Evolutionary conservation across 177 flowering plant genomes (phyloP).

Genomic region (Vitis hybrid): DNA sequence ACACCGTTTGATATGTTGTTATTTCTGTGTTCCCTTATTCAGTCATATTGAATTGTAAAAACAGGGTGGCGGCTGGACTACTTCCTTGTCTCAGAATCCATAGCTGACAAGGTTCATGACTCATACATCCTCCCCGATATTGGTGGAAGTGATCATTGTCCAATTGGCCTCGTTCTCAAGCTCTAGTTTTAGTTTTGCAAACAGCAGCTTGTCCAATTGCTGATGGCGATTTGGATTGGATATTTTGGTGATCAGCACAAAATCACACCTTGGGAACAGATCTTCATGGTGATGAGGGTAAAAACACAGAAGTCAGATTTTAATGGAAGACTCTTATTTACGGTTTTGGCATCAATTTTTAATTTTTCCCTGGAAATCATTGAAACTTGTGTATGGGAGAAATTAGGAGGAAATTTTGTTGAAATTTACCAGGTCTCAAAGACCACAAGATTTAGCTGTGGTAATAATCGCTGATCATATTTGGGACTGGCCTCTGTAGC

Average conservation of each 20-base stretch:
- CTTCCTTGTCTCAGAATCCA: constrained; percentile 82
- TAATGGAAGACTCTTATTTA: not conserved
- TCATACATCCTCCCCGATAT: constrained; percentile 90
- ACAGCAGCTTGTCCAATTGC: not conserved
- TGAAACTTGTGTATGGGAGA: too few species aligned
- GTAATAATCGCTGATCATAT: too few species aligned
- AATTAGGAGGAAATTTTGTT: too few species aligned
- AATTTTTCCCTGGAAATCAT: too few species aligned
- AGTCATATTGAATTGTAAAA: constrained; percentile 4
- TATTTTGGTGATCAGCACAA: not conserved
- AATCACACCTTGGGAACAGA: too few species aligned
- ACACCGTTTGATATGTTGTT: not conserved
- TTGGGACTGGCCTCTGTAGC: too few species aligned
- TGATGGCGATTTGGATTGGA: not conserved
- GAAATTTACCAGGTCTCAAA: too few species aligned
- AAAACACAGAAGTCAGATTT: not conserved
- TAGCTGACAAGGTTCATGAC: constrained; percentile 79
- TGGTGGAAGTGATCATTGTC: constrained; percentile 88
- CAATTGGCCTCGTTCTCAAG: constrained; percentile 79
- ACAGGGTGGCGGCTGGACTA: constrained; percentile 99
- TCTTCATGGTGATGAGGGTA: too few species aligned
- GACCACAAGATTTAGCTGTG: too few species aligned
- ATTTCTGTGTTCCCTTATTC: not conserved
- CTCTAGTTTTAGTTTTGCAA: constrained; percentile 27
- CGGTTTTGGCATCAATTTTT: too few species aligned